phyloP scores from a whole-genome alignment of 169 alveolate genomes.

The Plasmodium sp. region DNA sequence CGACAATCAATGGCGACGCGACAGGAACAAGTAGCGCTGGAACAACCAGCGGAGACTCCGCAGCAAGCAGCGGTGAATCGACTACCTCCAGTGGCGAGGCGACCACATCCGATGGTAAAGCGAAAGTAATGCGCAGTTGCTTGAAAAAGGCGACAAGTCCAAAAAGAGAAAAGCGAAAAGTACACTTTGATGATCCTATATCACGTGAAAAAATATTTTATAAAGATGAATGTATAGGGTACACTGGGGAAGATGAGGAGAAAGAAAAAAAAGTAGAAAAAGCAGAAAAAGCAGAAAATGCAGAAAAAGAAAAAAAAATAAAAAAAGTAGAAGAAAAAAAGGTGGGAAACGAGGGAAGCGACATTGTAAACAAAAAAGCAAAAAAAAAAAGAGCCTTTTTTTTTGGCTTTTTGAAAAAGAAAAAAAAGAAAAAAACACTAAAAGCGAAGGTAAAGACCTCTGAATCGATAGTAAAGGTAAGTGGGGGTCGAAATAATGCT shows the following conservation, averaged over 20 bases:
- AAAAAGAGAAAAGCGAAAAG: background rate
- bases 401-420: background rate
- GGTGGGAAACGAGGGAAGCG: background rate
- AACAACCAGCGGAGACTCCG: background rate
- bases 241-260: background rate
- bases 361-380: background rate
- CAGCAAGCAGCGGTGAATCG: background rate
- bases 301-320: too few relatives aligned
- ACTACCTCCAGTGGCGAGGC: background rate
- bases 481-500: background rate
- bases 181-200: background rate
- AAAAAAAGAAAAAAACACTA: background rate
- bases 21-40: background rate
- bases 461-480: background rate
- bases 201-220: background rate
- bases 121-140: background rate
- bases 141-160: background rate
- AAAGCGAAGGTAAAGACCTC: background rate
- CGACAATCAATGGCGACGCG: background rate
- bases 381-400: background rate
- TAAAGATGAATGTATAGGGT: background rate
- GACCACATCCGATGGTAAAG: background rate
- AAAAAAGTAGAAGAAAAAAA: background rate
- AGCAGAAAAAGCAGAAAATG: too few relatives aligned
- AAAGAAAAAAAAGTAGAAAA: too few relatives aligned